Evolutionary conservation across 257 asterid species (phyloP), one percentile per base, ranked within the genome.

Genomic region (Euphrasia confusa): DNA sequence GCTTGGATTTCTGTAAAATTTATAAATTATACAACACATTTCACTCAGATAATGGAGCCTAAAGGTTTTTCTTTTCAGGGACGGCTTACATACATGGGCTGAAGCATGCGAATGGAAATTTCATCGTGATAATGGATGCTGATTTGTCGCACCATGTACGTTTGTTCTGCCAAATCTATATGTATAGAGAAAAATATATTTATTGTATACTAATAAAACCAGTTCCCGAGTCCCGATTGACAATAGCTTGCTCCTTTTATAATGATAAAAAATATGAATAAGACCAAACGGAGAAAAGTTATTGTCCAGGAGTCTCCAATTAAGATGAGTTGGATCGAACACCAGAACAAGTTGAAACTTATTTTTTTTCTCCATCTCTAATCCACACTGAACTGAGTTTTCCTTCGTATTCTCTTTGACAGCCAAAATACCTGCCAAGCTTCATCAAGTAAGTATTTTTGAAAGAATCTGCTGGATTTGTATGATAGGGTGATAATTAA

Each of bases 91-190:
- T 87, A 39, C 97, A 93, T 71, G 97, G 99, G 59, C 71, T 93
- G 71, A 93, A 89, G 85, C 83, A 93, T 78, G 96, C 88, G 32
- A 70, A 94, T 2, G 99, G 97, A 52, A 77, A 85, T 68, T 93
- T 83, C 74, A 89, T 89, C 42, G 94, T 93, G 60, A 93, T 93
- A 60, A 93, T 93, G 99, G 99, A 93, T 77, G 99, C 99, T 35
- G 99, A 93, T 75, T 79, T 93, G 52, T 93, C 99, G 2, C 99
- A 93, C 80, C 97, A 89, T 80, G 99, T 89, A 79, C 75, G 97
- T 79, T 62, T 62, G 14, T 66, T 1, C 56, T 42, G 24, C 53
- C 58, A 63, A 57, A 65, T 67, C 49, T 66, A 56, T 59, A 44
- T 9, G 1, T 18, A 10, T 4, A 45, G 35, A 26, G 40, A 32